A percentile compares a stretch with the other conserved stretches of the same genome.
Evolutionary conservation across 75 land plant species (phyloP).

Genomic region (Cupressus sempervirens): DNA sequence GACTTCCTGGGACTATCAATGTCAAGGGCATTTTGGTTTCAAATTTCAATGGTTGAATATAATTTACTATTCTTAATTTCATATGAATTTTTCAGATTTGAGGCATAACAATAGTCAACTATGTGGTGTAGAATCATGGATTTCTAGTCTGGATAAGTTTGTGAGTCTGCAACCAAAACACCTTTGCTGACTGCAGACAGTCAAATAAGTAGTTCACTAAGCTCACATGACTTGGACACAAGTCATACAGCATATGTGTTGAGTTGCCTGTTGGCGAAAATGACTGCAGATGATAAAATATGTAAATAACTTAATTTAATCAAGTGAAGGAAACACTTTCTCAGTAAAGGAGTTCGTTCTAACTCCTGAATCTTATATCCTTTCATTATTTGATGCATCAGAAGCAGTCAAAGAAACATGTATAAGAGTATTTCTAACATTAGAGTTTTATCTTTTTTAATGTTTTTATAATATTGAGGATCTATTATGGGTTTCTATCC

Average conservation of each 20-base stretch:
- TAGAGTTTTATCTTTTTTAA: too few species aligned
- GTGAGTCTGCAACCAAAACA: neutral
- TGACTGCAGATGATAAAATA: neutral
- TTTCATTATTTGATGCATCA: neutral
- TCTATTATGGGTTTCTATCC: too few species aligned
- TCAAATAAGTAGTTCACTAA: neutral
- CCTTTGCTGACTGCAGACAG: neutral
- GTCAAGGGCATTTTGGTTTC: neutral
- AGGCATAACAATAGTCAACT: neutral
- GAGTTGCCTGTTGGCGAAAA: neutral
- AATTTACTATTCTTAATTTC: neutral
- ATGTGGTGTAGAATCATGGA: neutral
- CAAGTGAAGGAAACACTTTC: neutral
- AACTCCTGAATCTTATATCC: neutral
- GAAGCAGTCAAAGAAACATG: neutral
- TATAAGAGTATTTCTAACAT: neutral
- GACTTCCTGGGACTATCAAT: neutral
- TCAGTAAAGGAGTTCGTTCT: neutral
- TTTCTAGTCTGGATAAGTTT: neutral
- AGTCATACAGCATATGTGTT: neutral
- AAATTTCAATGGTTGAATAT: neutral
- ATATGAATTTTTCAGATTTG: neutral
- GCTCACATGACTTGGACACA: neutral
- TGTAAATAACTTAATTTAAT: neutral
- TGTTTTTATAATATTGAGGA: too few species aligned